These are phyloP conservation scores for Wickerhamiella brachini DNA, from an alignment of 805 yeast genomes.

Conservation along the genomic window DNA sequence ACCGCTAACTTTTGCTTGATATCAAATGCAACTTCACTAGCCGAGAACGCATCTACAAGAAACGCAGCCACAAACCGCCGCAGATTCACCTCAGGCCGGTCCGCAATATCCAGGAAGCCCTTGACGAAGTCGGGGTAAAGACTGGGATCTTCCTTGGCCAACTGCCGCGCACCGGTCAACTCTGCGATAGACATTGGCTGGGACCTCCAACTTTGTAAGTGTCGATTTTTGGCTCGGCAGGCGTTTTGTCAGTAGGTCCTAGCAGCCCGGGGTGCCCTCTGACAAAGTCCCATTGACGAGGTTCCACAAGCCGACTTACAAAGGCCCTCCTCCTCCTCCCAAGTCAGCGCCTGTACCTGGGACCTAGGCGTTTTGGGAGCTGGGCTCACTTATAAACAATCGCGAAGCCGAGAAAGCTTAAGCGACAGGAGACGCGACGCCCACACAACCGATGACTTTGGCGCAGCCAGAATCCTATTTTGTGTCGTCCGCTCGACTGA, in stretches of 20 bases:
- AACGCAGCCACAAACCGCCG: constrained; percentile 27
- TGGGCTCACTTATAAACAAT: not conserved
- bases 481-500: not conserved
- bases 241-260: too few relatives aligned
- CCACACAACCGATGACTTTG: not conserved
- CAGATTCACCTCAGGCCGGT: constrained; percentile 21
- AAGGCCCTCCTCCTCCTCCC: too few relatives aligned
- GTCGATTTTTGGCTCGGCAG: too few relatives aligned
- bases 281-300: too few relatives aligned
- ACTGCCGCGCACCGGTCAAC: constrained; percentile 25
- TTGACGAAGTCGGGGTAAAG: constrained; percentile 26
- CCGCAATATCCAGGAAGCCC: constrained; percentile 26
- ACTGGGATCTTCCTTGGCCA: constrained; percentile 24
- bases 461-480: not conserved
- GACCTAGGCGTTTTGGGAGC: too few relatives aligned
- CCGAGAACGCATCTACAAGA: constrained; percentile 26
- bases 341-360: too few relatives aligned
- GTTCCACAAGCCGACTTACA: too few relatives aligned
- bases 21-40: constrained; percentile 14
- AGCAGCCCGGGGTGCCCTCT: too few relatives aligned
- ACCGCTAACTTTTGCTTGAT: constrained; percentile 19
- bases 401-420: too few relatives aligned
- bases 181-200: constrained; percentile 19
- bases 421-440: not conserved
- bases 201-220: too few relatives aligned